Conservation (phyloP, 305 asterid species). For the Galium porrigens region DNA sequence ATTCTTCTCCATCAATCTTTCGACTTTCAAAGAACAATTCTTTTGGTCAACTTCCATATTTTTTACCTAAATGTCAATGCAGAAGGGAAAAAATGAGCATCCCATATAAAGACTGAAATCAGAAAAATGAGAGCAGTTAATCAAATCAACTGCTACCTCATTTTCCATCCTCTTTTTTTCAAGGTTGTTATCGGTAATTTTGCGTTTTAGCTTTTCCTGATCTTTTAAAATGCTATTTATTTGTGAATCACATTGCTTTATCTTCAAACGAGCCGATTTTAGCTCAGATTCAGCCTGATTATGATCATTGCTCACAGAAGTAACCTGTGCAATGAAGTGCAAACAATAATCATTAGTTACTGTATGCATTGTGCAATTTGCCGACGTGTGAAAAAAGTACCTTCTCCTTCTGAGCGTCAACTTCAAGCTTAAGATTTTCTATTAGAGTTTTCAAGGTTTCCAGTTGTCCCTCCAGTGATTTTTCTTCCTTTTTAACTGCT, state of each 20-base stretch:
- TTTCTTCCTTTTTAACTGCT: slow-evolving; percentile 52
- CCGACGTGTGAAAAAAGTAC: slow-evolving; percentile 24
- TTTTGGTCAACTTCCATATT: slow-evolving; percentile 84
- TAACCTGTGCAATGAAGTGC: slow-evolving; percentile 34
- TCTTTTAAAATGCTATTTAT: slow-evolving; percentile 59
- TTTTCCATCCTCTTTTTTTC: slow-evolving; percentile 87
- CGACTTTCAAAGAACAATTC: slow-evolving; percentile 65
- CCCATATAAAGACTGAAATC: slow-evolving; percentile 13
- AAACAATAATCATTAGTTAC: background rate
- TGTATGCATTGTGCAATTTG: background rate
- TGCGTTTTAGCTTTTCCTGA: slow-evolving; percentile 57
- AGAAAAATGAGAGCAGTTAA: slow-evolving; percentile 13
- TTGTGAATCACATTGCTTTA: slow-evolving; percentile 75
- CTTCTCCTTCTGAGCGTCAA: slow-evolving; percentile 59
- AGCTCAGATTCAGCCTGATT: slow-evolving; percentile 57
- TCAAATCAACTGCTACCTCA: slow-evolving; percentile 41
- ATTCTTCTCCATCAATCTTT: slow-evolving; percentile 75
- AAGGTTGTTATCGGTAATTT: slow-evolving; percentile 56
- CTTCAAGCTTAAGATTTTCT: slow-evolving; percentile 34
- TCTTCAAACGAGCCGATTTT: slow-evolving; percentile 53
- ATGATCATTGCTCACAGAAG: slow-evolving; percentile 35
- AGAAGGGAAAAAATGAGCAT: slow-evolving; percentile 7
- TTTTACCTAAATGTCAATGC: slow-evolving; percentile 40
- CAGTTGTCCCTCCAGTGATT: slow-evolving; percentile 26
- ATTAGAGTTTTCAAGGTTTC: slow-evolving; percentile 25